phyloP scores from a whole-genome alignment of 2,329 filamentous ascomycete genomes.

The Diaporthe batatas region DNA sequence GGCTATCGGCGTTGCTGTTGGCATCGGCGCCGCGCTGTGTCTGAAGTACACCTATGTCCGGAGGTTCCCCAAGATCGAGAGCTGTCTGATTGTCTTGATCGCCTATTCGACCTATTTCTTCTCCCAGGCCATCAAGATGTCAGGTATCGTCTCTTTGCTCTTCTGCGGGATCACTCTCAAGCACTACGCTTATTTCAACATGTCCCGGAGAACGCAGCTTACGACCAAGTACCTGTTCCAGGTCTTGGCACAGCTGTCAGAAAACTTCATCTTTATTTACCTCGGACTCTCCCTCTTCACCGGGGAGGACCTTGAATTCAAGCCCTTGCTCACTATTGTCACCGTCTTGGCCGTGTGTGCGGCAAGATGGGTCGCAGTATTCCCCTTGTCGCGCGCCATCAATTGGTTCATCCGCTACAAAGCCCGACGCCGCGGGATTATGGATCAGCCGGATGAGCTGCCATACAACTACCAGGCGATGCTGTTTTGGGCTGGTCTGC shows the following conservation, averaged over 20 bases:
- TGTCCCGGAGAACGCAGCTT: constrained; percentile 96
- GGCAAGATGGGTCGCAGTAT: constrained; percentile 93
- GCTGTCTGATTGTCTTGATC: constrained; percentile 91
- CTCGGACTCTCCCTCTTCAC: constrained; percentile 95
- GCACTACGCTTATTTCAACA: constrained; percentile 99
- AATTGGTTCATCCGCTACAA: constrained; percentile 94
- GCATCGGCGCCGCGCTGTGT: constrained; percentile 86
- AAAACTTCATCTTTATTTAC: constrained; percentile 99
- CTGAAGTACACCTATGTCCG: constrained; percentile 96
- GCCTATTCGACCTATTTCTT: constrained; percentile 98
- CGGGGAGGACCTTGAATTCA: constrained; percentile 87
- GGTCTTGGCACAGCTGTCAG: constrained; percentile 91
- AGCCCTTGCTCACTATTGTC: constrained; percentile 94
- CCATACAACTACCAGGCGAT: constrained; percentile 98
- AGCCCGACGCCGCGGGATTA: constrained; percentile 77
- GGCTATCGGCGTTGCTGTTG: constrained; percentile 88
- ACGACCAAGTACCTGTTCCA: constrained; percentile 99
- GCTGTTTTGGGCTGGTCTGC: constrained; percentile 98
- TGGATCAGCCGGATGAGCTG: constrained; percentile 85
- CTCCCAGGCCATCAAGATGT: constrained; percentile 95
- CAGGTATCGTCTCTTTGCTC: constrained; percentile 94
- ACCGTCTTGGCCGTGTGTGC: constrained; percentile 92
- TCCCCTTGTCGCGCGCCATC: constrained; percentile 88
- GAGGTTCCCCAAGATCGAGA: constrained; percentile 95
- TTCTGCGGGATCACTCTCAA: constrained; percentile 99